Conservation (phyloP, 2,329 filamentous ascomycete species). For the Aspergillus aculeatus region DNA sequence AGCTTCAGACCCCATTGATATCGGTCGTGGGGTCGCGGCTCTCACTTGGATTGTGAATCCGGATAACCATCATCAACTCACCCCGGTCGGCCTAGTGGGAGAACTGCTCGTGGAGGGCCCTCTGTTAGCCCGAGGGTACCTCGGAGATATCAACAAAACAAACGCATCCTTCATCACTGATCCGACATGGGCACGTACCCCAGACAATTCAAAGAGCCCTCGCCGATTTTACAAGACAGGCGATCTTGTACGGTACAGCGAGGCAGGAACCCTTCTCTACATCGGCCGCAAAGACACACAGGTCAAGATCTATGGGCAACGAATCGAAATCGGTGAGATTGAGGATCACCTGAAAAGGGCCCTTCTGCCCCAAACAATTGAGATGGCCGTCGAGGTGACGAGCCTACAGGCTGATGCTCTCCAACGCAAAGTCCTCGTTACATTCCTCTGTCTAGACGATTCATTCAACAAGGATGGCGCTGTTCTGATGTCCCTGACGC, state of each 20-base stretch:
- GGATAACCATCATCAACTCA: constrained; percentile 1
- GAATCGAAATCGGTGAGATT: constrained; percentile 7
- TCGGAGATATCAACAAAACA: background rate
- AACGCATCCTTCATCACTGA: background rate
- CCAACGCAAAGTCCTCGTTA: background rate
- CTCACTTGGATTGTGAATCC: constrained; percentile 5
- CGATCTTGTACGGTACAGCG: constrained; percentile 2
- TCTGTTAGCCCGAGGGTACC: background rate
- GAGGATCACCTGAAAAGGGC: background rate
- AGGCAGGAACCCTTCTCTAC: background rate
- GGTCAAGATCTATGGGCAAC: constrained; percentile 9
- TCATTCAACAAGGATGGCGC: background rate
- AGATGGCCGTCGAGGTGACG: background rate
- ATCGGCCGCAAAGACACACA: constrained; percentile 7
- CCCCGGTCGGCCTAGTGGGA: constrained; percentile 3
- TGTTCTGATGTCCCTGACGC: too few species aligned
- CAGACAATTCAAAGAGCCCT: background rate
- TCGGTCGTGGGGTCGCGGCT: background rate
- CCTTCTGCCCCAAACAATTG: background rate
- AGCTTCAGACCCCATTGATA: constrained; percentile 3
- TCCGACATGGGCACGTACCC: background rate
- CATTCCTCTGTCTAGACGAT: background rate
- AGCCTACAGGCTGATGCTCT: background rate
- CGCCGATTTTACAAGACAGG: constrained; percentile 5
- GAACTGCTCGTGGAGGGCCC: constrained; percentile 6